Conservation (phyloP, 768 basidiomycete genomes). For the Mycena olivaceomarginata region DNA sequence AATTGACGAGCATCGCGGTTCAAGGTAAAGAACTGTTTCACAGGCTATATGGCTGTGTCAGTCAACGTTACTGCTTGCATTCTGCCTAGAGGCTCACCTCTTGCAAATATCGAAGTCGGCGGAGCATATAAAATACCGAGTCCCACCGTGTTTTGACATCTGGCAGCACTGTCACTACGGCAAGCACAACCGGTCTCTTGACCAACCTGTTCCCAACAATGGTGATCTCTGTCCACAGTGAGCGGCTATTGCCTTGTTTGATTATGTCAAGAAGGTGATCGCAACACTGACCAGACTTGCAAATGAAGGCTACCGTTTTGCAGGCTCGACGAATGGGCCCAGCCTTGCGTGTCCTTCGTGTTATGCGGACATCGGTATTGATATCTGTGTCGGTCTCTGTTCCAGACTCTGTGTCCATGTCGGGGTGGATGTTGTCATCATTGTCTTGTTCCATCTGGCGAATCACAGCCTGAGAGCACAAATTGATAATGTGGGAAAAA, state of each 20-base stretch:
- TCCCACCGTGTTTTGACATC: background rate
- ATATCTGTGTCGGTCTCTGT: background rate
- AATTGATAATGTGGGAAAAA: no score
- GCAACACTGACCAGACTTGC: background rate
- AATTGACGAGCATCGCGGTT: conserved; percentile 1
- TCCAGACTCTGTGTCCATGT: background rate
- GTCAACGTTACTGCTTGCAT: background rate
- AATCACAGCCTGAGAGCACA: background rate
- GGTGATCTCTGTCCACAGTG: background rate
- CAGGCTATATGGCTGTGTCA: background rate
- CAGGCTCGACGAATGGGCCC: conserved; percentile 1
- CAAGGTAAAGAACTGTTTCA: background rate
- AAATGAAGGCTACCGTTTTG: background rate
- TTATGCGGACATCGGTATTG: background rate
- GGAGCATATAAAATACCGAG: conserved; percentile 1
- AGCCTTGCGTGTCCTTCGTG: background rate
- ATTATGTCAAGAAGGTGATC: background rate
- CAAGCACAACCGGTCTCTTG: background rate
- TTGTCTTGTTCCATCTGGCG: background rate
- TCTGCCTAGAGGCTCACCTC: background rate
- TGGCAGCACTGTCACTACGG: background rate
- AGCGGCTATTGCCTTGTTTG: background rate
- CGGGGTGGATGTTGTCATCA: background rate
- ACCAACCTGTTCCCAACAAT: background rate
- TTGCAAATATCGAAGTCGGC: conserved; percentile 6